phyloP scores from a whole-genome alignment of 106 monocot genomes.

The Allium sativum region DNA sequence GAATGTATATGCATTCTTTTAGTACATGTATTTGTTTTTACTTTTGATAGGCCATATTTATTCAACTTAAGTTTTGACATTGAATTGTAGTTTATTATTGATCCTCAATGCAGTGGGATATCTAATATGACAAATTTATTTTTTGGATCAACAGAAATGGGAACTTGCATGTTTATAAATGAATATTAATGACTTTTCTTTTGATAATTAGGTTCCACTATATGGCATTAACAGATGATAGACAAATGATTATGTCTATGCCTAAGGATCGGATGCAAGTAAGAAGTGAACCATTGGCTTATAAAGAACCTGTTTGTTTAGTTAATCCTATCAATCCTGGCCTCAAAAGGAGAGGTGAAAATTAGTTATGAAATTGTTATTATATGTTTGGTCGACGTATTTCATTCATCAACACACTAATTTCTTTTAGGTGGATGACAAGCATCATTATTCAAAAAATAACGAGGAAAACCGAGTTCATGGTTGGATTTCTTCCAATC shows the following conservation, averaged over 20 bases:
- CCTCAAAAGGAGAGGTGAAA: conserved; percentile 42
- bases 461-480: conserved; percentile 73
- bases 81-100: no score
- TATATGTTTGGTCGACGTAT: no score
- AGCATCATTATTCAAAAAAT: conserved; percentile 83
- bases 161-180: no score
- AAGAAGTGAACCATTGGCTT: conserved; percentile 29
- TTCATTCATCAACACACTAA: neutral
- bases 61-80: no score
- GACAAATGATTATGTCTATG: conserved; percentile 58
- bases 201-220: conserved; percentile 37
- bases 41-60: no score
- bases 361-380: no score
- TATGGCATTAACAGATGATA: conserved; percentile 63
- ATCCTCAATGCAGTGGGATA: no score
- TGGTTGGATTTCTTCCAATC: conserved; percentile 65
- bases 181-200: neutral
- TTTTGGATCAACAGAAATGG: no score
- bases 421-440: conserved; percentile 77
- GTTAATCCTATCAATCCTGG: conserved; percentile 39
- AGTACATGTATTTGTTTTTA: no score
- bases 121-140: no score
- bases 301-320: conserved; percentile 48
- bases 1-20: no score
- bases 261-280: conserved; percentile 25